phyloP scores from a whole-genome alignment of 768 basidiomycete genomes.

The Mycena venus region DNA sequence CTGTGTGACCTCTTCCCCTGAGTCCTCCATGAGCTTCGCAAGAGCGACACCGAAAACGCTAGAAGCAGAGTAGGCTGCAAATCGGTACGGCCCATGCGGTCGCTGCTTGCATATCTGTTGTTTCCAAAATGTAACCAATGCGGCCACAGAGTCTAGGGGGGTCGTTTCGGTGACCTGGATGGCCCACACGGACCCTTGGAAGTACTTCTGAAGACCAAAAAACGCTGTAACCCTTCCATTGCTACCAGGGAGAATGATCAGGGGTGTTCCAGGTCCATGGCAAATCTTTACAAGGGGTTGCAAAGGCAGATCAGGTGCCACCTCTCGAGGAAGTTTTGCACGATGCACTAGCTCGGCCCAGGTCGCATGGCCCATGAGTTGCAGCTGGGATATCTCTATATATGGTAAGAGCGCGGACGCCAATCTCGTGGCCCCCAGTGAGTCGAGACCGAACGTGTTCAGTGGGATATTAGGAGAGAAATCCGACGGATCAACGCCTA shows the following conservation, averaged over 20 bases:
- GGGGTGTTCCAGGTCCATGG: not conserved
- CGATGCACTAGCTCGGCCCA: constrained; percentile 3
- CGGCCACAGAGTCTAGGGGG: not conserved
- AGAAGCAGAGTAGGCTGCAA: constrained; percentile 21
- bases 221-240: constrained; percentile 3
- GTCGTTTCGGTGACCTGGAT: constrained; percentile 26
- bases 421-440: constrained; percentile 44
- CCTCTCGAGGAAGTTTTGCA: too few species aligned
- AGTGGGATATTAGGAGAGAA: constrained; percentile 45
- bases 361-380: constrained; percentile 44
- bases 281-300: constrained; percentile 23
- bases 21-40: constrained; percentile 17
- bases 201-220: constrained; percentile 1
- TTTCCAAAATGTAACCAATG: constrained; percentile 17
- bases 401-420: constrained; percentile 40
- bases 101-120: constrained; percentile 7
- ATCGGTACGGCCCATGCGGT: constrained; percentile 28
- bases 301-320: not conserved
- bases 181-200: constrained; percentile 15
- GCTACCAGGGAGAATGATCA: constrained; percentile 18
- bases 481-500: constrained; percentile 41
- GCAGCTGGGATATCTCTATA: constrained; percentile 41
- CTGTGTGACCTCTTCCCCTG: constrained; percentile 17
- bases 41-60: constrained; percentile 7
- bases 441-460: constrained; percentile 48